Base-by-base conservation (phyloP, 2,329 filamentous ascomycete species). In the Lecanicillium sp. region DNA sequence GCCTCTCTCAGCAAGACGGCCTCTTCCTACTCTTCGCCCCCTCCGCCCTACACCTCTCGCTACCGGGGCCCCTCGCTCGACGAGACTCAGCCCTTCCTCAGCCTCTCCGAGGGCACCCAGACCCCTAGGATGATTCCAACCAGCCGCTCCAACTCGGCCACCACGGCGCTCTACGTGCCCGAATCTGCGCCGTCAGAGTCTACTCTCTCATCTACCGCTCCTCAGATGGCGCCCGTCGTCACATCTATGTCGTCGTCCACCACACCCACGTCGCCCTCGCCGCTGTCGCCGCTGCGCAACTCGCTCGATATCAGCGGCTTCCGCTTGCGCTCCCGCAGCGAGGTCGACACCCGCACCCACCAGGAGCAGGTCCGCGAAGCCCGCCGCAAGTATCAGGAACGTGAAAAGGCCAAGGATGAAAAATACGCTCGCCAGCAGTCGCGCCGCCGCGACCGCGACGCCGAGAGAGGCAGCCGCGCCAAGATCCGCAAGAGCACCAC, bases 311-410 rank as follows among this genome's bases (percentile, higher is more conserved):
- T 69, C 60, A 60, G 68, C 50, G 72, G 72, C 20, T 82, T 83
- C 54, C 79, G 80, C 43, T 64, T 83, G 5, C 78, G 81, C 53
- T 77, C 76, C 41, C 75, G 77, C 52, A 81, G 78, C 33, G 79
- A 83, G 53, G 66, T 81, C 14, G 77, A 81, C 57, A 72, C 75
- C 5, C 70, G 67, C 11, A 69, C 70, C 1, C 75, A 77, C 23
- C 67, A 73, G 43, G 78, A 81, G 52, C 75, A 79, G 35, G 75
- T 84, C 27, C 73, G 77, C 37, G 74, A 77, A 56, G 80, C 79
- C 4, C 78, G 81, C 45, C 77, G 77, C 56, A 80, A 78, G 57
- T 84, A 83, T 52, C 73, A 81, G 58, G 75, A 80, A 58, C 79
- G 77, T 59, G 79, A 84, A 61, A 70, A 70, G 14, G 67, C 67